phyloP scores from a whole-genome alignment of 257 asterid genomes.

The Coffea canephora region DNA sequence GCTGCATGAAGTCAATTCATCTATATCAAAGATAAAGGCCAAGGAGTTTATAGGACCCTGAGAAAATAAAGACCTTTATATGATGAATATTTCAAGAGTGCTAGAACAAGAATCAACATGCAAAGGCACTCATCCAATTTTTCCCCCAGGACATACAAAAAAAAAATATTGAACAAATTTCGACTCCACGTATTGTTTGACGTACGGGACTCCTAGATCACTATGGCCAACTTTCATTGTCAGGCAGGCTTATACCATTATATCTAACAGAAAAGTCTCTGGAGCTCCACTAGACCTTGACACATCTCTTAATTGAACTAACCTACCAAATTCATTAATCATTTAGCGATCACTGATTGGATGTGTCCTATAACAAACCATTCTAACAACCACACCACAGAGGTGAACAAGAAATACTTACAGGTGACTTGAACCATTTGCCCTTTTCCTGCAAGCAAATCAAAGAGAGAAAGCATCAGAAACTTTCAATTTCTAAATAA shows the following conservation, averaged over 20 bases:
- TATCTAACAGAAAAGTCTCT: not conserved
- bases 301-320: not conserved
- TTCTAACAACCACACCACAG: not conserved
- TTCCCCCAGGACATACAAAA: too few species aligned
- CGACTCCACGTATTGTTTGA: too few species aligned
- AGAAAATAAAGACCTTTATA: not conserved
- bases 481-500: conserved; percentile 1
- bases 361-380: conserved; percentile 6
- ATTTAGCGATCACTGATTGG: not conserved
- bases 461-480: conserved; percentile 20
- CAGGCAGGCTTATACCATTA: not conserved
- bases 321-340: not conserved
- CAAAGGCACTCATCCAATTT: not conserved
- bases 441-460: conserved; percentile 58
- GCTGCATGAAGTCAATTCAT: not conserved
- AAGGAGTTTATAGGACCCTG: not conserved
- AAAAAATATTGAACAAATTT: not conserved
- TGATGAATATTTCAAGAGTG: not conserved
- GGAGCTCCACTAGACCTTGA: not conserved
- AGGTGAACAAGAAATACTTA: conserved; percentile 34
- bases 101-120: not conserved
- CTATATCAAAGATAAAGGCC: not conserved
- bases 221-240: too few species aligned
- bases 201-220: too few species aligned
- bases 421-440: conserved; percentile 59